Conservation (phyloP, 2,329 filamentous ascomycete species). For the Aspergillus persii region DNA sequence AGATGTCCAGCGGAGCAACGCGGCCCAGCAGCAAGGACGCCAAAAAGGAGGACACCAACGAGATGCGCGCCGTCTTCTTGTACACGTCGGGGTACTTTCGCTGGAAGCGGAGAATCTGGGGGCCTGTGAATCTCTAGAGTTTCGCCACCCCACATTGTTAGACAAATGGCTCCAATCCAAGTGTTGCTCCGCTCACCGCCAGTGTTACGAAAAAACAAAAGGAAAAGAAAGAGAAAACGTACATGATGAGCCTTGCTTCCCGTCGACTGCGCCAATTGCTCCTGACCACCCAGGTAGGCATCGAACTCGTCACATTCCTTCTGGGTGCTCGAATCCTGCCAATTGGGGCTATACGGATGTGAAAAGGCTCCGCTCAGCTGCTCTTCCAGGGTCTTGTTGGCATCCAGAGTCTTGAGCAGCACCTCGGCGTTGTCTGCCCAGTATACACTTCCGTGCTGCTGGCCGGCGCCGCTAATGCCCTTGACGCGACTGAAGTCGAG, state of each 20-base stretch:
- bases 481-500: conserved; percentile 72
- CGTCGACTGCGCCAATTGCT: conserved; percentile 72
- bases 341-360: conserved; percentile 87
- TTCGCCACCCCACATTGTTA: not conserved
- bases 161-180: not conserved
- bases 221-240: conserved; percentile 32
- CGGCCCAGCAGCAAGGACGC: conserved; percentile 83
- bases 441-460: conserved; percentile 97
- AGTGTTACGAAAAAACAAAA: not conserved
- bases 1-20: conserved; percentile 87
- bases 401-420: conserved; percentile 61
- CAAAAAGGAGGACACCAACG: conserved; percentile 91
- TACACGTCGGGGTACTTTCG: conserved; percentile 79
- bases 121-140: conserved; percentile 84
- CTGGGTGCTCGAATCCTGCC: conserved; percentile 97
- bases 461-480: conserved; percentile 86
- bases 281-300: conserved; percentile 61
- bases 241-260: conserved; percentile 95
- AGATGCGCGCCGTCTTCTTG: conserved; percentile 75
- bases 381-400: conserved; percentile 62
- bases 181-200: not conserved
- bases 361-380: conserved; percentile 75
- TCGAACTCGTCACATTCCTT: conserved; percentile 89
- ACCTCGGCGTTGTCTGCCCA: conserved; percentile 72
- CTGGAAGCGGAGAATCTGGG: conserved; percentile 87